Percentiles rank a stretch among this genome's conserved stretches.
Conservation (phyloP, 208 protist species). For the Naegleria lovaniensis region DNA sequence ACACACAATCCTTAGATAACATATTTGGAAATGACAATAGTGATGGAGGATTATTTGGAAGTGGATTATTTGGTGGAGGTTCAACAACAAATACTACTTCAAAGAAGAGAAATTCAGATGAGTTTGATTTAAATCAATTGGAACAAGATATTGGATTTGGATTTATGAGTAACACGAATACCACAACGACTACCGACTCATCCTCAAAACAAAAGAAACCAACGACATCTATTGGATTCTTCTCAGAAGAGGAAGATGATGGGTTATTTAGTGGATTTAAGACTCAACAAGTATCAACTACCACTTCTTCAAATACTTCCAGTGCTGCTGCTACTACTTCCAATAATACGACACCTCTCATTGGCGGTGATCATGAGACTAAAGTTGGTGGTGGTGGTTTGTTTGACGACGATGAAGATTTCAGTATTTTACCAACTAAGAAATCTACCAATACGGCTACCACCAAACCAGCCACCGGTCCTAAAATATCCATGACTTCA, state of each 20-base stretch:
- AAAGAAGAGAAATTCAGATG: background rate
- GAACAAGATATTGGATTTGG: background rate
- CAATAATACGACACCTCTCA: background rate
- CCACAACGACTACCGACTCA: background rate
- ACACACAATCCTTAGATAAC: background rate
- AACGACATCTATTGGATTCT: background rate
- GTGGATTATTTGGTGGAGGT: background rate
- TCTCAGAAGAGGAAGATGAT: background rate
- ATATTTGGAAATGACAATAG: background rate
- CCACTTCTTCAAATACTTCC: background rate
- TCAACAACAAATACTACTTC: background rate
- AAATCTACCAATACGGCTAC: background rate
- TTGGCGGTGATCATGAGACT: background rate
- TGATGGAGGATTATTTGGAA: background rate
- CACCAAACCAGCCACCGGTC: background rate
- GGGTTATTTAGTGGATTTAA: background rate
- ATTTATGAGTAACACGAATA: background rate
- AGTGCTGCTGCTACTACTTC: too few species aligned
- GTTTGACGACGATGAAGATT: constrained; percentile 1
- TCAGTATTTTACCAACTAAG: background rate
- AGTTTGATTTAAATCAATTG: background rate
- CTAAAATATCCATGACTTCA: background rate
- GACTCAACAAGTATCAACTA: background rate
- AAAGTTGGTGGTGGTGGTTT: background rate
- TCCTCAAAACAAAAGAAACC: background rate